Base-by-base conservation (phyloP, 768 basidiomycete genomes). In the Mycena indigotica region DNA sequence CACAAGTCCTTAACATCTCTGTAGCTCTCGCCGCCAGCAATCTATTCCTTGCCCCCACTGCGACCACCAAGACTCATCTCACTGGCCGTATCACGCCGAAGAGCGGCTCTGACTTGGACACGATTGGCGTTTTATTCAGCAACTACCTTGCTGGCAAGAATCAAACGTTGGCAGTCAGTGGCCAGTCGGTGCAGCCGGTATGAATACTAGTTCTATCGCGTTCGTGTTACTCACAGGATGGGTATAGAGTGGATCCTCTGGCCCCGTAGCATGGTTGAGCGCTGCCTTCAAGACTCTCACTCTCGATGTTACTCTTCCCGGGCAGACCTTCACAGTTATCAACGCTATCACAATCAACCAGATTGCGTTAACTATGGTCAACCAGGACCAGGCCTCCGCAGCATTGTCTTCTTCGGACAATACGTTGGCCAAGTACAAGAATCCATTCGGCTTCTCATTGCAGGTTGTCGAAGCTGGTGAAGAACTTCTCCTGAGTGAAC, bases 401-500 rank as follows among this genome's bases (percentile, higher is more conserved):
- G 86, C 88, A 0, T 73, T 80, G n/a, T 73, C 86, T 0, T 80
- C 83, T 60, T 88, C 86, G 3, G 70, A 79, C 38, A 70, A 75
- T 50, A 84, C 84, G 0, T 53, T 84, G 3, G 85, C 84, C 16
- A 72, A 77, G 60, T 88, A 87, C 69, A 82, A 81, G 69, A 91
- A 89, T 70, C 88, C 89, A 1, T 90, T 90, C 67, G 88, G 88
- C 3, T 91, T 91, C 72, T 82, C 84, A 12, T 67, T 90, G 52
- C 86, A 89, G 64, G 85, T 88, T 23, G 68, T 84, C 12, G 75
- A 81, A 60, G 73, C 83, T 2, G 77, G 78, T 1, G 77, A 88
- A 64, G 77, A 79, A 23, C 80, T 90, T 60, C 75, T 75, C 46
- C 69, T 91, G 45, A 74, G 71, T 17, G 71, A 71, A 4, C 73